These are phyloP conservation scores for Emiliania huxleyi DNA, from an alignment of 78 protist genomes.

Conservation along the genomic window DNA sequence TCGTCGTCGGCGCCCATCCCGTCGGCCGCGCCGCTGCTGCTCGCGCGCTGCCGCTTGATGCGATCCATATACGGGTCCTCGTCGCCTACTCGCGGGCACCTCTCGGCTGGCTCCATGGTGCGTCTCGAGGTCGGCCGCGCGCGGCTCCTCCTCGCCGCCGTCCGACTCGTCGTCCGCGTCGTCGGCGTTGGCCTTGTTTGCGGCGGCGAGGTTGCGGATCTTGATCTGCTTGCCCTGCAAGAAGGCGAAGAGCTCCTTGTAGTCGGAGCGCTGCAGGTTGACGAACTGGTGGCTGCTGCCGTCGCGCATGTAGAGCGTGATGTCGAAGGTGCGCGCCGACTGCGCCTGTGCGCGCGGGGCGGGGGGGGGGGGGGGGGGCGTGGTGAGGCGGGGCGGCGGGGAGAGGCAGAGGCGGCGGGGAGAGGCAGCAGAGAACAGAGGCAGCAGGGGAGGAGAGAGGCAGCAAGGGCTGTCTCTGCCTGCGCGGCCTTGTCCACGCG, in stretches of 20 bases:
- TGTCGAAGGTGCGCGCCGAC: background rate
- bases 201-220: background rate
- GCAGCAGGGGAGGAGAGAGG: too few species aligned
- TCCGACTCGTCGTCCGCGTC: background rate
- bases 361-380: too few species aligned
- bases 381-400: too few species aligned
- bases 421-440: too few species aligned
- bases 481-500: background rate
- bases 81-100: background rate
- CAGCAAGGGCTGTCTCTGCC: too few species aligned
- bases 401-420: too few species aligned
- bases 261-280: background rate
- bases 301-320: background rate
- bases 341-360: background rate
- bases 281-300: background rate
- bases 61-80: background rate
- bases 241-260: slow-evolving; percentile 1
- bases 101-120: background rate
- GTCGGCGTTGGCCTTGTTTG: background rate
- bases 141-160: background rate
- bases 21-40: background rate
- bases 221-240: background rate
- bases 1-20: slow-evolving; percentile 9
- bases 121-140: background rate
- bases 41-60: background rate